Conservation (phyloP, 768 basidiomycete genomes). For the Tylopilus plumbeoviolaceoides region DNA sequence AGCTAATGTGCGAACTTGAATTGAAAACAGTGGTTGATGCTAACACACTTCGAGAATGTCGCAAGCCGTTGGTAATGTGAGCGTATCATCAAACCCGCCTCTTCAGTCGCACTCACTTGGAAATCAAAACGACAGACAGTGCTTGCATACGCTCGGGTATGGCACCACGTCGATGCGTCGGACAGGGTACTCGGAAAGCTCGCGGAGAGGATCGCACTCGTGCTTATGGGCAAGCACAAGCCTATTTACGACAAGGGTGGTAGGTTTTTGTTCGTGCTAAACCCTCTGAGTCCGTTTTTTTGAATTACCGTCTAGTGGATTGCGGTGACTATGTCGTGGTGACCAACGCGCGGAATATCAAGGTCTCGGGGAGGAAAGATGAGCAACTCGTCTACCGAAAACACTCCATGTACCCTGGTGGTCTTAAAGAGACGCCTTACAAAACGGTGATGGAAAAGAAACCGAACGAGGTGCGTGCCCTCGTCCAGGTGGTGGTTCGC, state of each 20-base stretch:
- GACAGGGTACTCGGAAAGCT: slow-evolving; percentile 93
- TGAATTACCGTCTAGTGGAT: slow-evolving; percentile 58
- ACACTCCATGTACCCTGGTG: slow-evolving; percentile 91
- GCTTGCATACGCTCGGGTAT: slow-evolving; percentile 90
- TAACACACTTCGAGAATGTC: slow-evolving; percentile 49
- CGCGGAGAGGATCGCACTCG: slow-evolving; percentile 89
- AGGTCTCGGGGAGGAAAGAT: slow-evolving; percentile 86
- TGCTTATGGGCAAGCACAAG: slow-evolving; percentile 99
- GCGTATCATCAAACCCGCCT: slow-evolving; percentile 26
- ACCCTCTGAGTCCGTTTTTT: background rate
- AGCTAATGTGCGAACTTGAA: too few species aligned
- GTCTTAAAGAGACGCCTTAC: slow-evolving; percentile 88
- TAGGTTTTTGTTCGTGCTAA: slow-evolving; percentile 33
- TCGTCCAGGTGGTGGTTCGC: background rate
- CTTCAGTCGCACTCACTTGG: background rate
- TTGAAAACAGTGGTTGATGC: too few species aligned
- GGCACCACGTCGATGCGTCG: slow-evolving; percentile 93
- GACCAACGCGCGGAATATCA: slow-evolving; percentile 79
- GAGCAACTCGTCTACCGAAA: slow-evolving; percentile 85
- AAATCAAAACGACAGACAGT: slow-evolving; percentile 63
- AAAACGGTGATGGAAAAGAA: slow-evolving; percentile 77
- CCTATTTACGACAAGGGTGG: slow-evolving; percentile 93
- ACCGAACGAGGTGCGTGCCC: slow-evolving; percentile 76
- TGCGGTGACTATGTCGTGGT: slow-evolving; percentile 98
- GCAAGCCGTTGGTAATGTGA: slow-evolving; percentile 76